A percentile compares a stretch with the other conserved stretches of the same genome.
Evolutionary conservation across 257 asterid species (phyloP).

Genomic region (Gentiana dahurica): DNA sequence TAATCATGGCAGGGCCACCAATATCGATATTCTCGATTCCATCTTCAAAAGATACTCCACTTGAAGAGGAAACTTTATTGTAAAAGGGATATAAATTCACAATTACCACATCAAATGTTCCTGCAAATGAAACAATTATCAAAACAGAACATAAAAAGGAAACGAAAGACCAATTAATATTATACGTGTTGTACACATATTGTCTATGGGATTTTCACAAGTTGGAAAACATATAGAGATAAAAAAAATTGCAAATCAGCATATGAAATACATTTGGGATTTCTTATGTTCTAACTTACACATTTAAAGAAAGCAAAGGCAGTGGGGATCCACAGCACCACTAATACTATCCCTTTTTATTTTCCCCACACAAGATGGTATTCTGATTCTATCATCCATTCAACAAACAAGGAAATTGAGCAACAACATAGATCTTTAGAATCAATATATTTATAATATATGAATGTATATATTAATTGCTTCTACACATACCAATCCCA

Average conservation of each 20-base stretch:
- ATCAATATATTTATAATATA: no score
- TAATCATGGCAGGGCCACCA: constrained; percentile 98
- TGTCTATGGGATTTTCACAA: background rate
- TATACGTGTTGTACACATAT: background rate
- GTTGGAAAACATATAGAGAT: background rate
- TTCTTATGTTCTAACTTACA: no score
- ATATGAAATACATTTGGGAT: no score
- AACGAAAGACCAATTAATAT: background rate
- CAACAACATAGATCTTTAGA: no score
- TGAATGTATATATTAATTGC: no score
- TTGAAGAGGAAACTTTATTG: constrained; percentile 70
- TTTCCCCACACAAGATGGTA: no score
- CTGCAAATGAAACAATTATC: constrained; percentile 31
- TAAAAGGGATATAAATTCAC: constrained; percentile 96
- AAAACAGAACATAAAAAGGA: background rate
- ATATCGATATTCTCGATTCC: constrained; percentile 97
- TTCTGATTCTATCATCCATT: no score
- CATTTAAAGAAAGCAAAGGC: no score
- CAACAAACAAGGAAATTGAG: no score
- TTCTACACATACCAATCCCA: constrained; percentile 51
- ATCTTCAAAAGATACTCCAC: constrained; percentile 73
- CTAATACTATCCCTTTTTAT: no score
- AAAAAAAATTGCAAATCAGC: no score
- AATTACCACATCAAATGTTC: constrained; percentile 92
- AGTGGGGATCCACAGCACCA: no score